Conservation (phyloP, 306 rosid species). For the Vigna mungo region DNA sequence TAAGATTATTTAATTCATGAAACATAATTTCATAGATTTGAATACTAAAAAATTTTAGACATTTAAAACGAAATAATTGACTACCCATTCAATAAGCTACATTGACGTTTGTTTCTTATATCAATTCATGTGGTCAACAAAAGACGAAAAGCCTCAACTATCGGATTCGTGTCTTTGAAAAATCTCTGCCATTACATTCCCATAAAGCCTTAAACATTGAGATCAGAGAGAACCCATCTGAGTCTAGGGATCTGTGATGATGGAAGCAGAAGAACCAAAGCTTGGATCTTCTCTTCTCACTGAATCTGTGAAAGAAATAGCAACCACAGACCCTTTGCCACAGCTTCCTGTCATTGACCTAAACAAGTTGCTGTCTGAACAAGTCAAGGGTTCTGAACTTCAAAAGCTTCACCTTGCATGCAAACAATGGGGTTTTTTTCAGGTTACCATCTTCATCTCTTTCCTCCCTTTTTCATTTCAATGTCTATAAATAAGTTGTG, state of each 20-base stretch:
- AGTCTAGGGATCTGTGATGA: not conserved
- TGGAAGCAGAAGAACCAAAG: not conserved
- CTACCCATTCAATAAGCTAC: too few relatives aligned
- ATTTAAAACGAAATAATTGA: too few relatives aligned
- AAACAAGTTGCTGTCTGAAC: constrained; percentile 35
- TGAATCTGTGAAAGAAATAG: constrained; percentile 36
- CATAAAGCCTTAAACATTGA: not conserved
- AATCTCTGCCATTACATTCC: not conserved
- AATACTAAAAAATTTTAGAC: too few relatives aligned
- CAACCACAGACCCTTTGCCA: not conserved
- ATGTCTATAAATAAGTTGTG: too few relatives aligned
- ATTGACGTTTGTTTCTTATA: not conserved
- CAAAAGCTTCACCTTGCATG: constrained; percentile 50
- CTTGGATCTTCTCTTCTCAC: not conserved
- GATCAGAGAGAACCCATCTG: not conserved
- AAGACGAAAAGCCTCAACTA: not conserved
- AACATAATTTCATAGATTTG: too few relatives aligned
- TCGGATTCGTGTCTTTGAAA: not conserved
- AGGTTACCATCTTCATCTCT: constrained; percentile 37
- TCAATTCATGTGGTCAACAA: not conserved
- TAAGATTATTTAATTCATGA: too few relatives aligned
- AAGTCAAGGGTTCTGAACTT: constrained; percentile 40
- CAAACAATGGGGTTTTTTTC: constrained; percentile 61
- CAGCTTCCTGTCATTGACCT: constrained; percentile 54
- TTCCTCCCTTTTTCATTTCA: too few relatives aligned